Conservation (phyloP, 768 basidiomycete genomes). For the Lactarius sanguifluus region DNA sequence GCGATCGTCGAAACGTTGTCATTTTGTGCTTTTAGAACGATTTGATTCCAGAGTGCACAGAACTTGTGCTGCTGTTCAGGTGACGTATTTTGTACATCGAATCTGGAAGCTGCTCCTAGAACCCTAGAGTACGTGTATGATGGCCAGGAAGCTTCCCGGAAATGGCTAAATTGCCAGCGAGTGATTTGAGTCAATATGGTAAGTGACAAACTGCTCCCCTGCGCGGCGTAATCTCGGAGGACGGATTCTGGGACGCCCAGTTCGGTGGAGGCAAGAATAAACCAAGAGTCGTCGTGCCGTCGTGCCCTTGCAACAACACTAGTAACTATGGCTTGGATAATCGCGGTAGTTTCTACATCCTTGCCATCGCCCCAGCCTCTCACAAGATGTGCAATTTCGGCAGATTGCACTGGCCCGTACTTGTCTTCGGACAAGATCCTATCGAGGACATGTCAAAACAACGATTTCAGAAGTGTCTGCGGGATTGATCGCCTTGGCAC, state of each 20-base stretch:
- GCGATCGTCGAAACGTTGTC: no score
- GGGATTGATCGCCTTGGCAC: background rate
- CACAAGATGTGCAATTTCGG: background rate
- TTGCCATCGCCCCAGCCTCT: background rate
- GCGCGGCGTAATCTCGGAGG: background rate
- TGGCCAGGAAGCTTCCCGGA: fast-evolving
- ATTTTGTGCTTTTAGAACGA: background rate
- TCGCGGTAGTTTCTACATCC: background rate
- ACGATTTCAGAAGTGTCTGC: background rate
- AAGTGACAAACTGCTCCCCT: background rate
- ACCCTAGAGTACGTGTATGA: fast-evolving
- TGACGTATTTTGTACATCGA: background rate
- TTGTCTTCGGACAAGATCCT: background rate
- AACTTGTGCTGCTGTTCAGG: background rate
- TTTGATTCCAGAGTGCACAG: background rate
- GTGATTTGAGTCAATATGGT: background rate
- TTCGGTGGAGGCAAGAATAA: background rate
- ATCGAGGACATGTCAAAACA: no score
- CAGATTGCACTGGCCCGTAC: background rate
- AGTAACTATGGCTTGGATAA: background rate
- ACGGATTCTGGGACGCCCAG: background rate
- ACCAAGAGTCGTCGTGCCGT: background rate
- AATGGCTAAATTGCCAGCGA: background rate
- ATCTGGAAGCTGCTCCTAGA: background rate
- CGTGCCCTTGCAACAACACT: background rate